Conservation (phyloP, 169 alveolate species). For the Cryptosporidium canis region DNA sequence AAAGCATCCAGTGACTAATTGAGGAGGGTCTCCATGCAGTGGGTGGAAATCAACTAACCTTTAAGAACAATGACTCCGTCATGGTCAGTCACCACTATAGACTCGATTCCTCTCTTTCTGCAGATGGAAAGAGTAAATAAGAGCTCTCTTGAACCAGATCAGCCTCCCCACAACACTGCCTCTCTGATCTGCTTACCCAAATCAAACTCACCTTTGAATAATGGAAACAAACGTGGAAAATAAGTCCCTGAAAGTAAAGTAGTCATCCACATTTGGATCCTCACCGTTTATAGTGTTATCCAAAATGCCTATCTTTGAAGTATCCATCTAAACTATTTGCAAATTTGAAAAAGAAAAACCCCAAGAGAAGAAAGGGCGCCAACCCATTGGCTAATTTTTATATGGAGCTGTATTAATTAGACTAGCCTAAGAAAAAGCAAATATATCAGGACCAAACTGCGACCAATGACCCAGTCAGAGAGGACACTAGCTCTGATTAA, state of each 20-base stretch:
- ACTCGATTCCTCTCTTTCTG: constrained; percentile 28
- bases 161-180: neutral
- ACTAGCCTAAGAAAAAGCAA: neutral
- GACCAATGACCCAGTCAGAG: neutral
- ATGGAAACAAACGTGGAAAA: neutral
- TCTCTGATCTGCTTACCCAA: neutral
- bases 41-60: constrained; percentile 5
- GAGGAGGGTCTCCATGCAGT: neutral
- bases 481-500: neutral
- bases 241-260: neutral
- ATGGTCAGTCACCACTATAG: constrained; percentile 24
- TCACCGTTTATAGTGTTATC: neutral
- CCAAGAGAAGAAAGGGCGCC: neutral
- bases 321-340: neutral
- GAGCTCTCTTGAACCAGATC: neutral
- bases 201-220: constrained; percentile 7
- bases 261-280: neutral
- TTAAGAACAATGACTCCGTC: constrained; percentile 49
- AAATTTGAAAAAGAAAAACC: neutral
- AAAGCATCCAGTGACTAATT: neutral
- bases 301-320: neutral
- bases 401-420: neutral
- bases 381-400: neutral
- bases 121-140: neutral
- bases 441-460: neutral